phyloP scores from a whole-genome alignment of 169 alveolate species.

The Plasmodium vinckei region DNA sequence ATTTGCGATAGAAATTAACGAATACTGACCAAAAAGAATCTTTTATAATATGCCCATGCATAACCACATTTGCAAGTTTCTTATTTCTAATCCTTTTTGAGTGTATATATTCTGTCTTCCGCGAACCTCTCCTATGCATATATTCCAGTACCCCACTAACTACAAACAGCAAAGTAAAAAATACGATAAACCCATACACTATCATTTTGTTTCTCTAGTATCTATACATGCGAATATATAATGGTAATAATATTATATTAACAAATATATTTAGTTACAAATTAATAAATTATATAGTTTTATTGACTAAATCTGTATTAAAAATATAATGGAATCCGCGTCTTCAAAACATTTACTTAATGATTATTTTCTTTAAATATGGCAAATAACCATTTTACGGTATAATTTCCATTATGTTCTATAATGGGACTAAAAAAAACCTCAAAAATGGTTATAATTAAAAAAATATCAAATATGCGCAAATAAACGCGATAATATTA shows the following conservation, averaged over 20 bases:
- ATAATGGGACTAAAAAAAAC: no score
- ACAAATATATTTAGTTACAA: not conserved
- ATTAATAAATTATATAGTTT: not conserved
- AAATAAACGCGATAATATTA: no score
- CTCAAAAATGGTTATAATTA: no score
- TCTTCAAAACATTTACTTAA: no score
- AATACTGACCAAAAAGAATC: constrained; percentile 7
- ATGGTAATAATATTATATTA: not conserved
- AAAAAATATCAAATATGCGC: no score
- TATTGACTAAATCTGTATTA: no score
- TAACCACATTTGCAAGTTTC: constrained; percentile 8
- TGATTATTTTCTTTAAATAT: no score
- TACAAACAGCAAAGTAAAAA: constrained; percentile 10
- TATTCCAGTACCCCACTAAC: constrained; percentile 25
- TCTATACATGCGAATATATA: not conserved
- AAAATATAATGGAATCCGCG: no score
- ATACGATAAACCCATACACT: not conserved
- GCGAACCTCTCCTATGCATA: constrained; percentile 19
- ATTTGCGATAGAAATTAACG: constrained; percentile 15
- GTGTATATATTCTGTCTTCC: constrained; percentile 4
- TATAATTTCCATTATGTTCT: no score
- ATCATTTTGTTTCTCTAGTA: constrained; percentile 13
- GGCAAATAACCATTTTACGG: no score
- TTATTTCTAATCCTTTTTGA: not conserved
- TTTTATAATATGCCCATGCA: constrained; percentile 35